These are phyloP conservation scores for Penicillium sp. DNA, from an alignment of 2,329 filamentous ascomycete genomes.

Conservation along the genomic window DNA sequence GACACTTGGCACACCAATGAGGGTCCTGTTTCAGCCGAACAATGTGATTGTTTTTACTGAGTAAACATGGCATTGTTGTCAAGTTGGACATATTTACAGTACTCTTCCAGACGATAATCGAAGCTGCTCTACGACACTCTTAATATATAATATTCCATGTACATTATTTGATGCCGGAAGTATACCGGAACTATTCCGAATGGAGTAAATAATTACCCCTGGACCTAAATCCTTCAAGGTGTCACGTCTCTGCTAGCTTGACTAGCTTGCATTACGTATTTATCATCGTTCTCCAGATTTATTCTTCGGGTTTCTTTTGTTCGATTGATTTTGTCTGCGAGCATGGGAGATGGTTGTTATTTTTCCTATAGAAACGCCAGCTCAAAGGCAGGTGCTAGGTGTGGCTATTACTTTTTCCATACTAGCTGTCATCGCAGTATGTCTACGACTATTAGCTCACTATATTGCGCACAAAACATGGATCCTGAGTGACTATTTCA, in stretches of 20 bases:
- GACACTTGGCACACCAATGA: background rate
- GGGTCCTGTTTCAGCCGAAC: background rate
- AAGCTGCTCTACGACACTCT: no score
- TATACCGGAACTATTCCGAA: no score
- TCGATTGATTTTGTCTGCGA: background rate
- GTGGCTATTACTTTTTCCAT: constrained; percentile 20
- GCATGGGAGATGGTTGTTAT: constrained; percentile 10
- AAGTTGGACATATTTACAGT: no score
- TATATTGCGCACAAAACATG: constrained; percentile 18
- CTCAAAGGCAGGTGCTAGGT: constrained; percentile 16
- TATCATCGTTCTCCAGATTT: no score
- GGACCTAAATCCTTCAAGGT: no score
- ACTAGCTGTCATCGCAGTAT: constrained; percentile 18
- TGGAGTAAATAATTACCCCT: no score
- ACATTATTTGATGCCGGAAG: no score
- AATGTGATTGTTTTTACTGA: background rate
- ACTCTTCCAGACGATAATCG: no score
- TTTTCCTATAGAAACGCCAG: constrained; percentile 20
- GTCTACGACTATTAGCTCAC: constrained; percentile 21
- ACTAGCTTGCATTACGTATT: no score
- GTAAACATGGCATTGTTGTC: background rate
- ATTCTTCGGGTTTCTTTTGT: no score
- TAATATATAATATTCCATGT: no score
- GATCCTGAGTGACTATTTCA: constrained; percentile 21
- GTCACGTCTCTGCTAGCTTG: no score